Evolutionary conservation across 75 land plant genomes (phyloP), one percentile per base, ranked within the genome.

Genomic region (Sequoiadendron giganteum): DNA sequence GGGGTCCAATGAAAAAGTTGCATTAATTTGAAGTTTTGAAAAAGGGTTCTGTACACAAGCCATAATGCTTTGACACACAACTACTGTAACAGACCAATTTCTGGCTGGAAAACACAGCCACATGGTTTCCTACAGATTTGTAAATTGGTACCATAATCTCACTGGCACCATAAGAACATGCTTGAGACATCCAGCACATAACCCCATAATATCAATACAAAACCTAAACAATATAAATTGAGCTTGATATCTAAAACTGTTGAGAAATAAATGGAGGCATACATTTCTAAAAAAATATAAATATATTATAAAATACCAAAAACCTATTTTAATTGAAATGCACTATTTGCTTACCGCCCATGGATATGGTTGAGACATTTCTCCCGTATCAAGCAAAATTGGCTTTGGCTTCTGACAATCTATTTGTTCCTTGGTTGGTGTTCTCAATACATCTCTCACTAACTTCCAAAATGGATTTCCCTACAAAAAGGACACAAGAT

Each of bases 331-430:
- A 6, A 79, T 79, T 79, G 47, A 45, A 47, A 16, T 42, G 47
- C 21, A 85, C 39, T 15, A 56, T n/a, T 38, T 28, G 73, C 98
- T 92, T 89, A 98, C 99, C 48, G 99, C 99, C 99, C 99, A 98
- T 54, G 92, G 91, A 93, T 98, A 98, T 73, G 99, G 99, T 85
- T 82, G 6, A 54, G 86, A 88, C 99, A 97, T 97, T 91, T 98
- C 99, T 61, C 99, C 99, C 52, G 96, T 98, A 88, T 98, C 99
- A 84, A 98, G 96, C 72, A 98, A 89, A 90, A 97, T 93, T 36
- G 99, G 99, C 90, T 98, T 98, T 88, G 99, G 99, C 21, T 89
- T 14, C 72, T 98, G 99, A 89, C 99, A 98, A 28, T 94, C 93
- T 25, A 90, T 87, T 87, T 98, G 99, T 86, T 94, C 91, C 85